Evolutionary conservation across 164 flowering plant species (phyloP), one percentile per base, ranked within the genome.

Genomic region (Hamamelis virginiana): DNA sequence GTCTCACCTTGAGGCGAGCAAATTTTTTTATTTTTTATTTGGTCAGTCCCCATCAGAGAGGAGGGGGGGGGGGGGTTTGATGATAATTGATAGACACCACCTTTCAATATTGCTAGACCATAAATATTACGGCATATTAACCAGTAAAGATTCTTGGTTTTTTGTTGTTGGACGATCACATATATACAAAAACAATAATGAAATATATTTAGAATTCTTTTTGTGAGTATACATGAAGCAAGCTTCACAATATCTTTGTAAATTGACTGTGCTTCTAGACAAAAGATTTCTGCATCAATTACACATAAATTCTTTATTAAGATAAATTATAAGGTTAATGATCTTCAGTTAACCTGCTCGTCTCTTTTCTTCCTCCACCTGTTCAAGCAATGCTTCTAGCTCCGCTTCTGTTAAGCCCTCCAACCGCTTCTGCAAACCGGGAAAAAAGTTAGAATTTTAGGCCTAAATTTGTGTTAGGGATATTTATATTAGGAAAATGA

Each of bases 361-460:
- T 38, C 80, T 75, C 80, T 92, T 92, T 74, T 93, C 97, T 80
- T 93, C 98, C 76, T 91, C 98, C 23, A 93, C 95, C 76, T 89
- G 93, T 76, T 87, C 90, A 27, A 93, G 85, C 89, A 93, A 81
- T 38, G 72, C 97, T 79, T 76, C 82, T 6, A 93, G 72, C 76
- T 93, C 98, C 55, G 92, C 95, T 72, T 93, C 98, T 19, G 92
- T 86, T 72, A 93, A 78, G 65, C 95, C 85, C 66, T 93, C 98
- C 67, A 93, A 66, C 53, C 98, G 86, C 72, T 93, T 93, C 97
- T 93, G 91, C 72, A 75, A 67, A 73, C 62, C 15, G 41, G 51
- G 5, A 46, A 52, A 15, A 43, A 55, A 16, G 23, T 0, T 25
- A 45, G 9, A 55, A 21, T 10, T 55, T 62, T 22, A 44, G 62